Base-by-base conservation (phyloP, 2,329 filamentous ascomycete species). In the Penicillium thymicola region DNA sequence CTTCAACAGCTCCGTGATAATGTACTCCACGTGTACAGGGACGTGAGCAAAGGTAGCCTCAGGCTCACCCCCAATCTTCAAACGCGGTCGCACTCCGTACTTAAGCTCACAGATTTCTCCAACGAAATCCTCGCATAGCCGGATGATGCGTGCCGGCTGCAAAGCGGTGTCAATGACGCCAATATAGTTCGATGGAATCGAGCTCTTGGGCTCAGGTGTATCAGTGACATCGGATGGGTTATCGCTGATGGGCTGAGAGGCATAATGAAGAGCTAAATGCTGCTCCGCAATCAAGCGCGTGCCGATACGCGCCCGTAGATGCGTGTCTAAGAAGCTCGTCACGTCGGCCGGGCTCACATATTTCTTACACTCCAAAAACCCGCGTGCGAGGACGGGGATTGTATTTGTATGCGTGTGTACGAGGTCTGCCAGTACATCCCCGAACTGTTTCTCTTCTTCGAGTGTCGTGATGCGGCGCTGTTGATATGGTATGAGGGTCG, bases 51-150 rank as follows among this genome's bases (percentile, higher is more conserved):
- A 96, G 0, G 86, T 88, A n/a, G 92, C 91, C 50, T 89, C 87
- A 0, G 89, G 87, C 71, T 95, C 88, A 62, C 94, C 94, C 63
- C 92, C 89, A 67, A 99, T 88, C 45, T 87, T 78, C 67, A 96
- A 82, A 2, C 82, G 83, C 0, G 94, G 94, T 0, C 94, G 85
- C 1, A 95, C 86, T 50, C 94, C 94, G 70, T 99, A 99, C 60
- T 94, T 93, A 36, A 97, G 82, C 78, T 97, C 94, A 77, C 93
- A 97, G 59, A 97, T 96, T 69, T 97, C 94, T 38, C 90, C 90
- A 0, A 99, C 94, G 59, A 94, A 95, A 57, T 88, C 87, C 51
- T 92, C 92, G 75, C 93, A 97, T 7, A 85, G 84, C 65, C 92
- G 87, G 42, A 97, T 85, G 41, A 93, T 90, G 44, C 85, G 82